These are phyloP conservation scores for Gossypium schwendimanii DNA, from an alignment of 441 rosid species.

Conservation along the genomic window DNA sequence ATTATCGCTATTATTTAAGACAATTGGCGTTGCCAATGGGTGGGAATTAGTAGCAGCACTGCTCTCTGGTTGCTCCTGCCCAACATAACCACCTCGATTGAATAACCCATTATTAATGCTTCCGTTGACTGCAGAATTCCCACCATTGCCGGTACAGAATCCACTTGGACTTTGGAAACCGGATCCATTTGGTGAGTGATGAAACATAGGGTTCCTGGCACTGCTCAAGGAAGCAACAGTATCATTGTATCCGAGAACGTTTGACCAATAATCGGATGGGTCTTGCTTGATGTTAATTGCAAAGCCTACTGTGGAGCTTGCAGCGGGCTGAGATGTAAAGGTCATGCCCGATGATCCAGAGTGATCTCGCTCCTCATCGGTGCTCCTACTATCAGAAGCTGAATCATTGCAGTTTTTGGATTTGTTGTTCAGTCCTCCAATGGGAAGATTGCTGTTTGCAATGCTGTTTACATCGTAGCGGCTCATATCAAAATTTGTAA, in stretches of 20 bases:
- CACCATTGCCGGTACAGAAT: constrained; percentile 25
- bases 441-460: constrained; percentile 68
- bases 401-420: constrained; percentile 36
- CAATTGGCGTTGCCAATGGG: constrained; percentile 37
- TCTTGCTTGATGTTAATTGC: constrained; percentile 61
- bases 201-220: constrained; percentile 17
- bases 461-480: constrained; percentile 81
- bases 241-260: constrained; percentile 36
- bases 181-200: constrained; percentile 18
- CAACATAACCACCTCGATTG: constrained; percentile 25
- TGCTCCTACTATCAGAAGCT: constrained; percentile 36
- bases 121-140: constrained; percentile 19
- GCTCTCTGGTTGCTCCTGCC: constrained; percentile 20
- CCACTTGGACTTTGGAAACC: constrained; percentile 25
- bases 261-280: constrained; percentile 56
- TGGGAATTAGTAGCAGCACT: constrained; percentile 18
- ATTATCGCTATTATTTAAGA: constrained; percentile 20
- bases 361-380: constrained; percentile 37
- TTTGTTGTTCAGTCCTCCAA: constrained; percentile 50
- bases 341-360: constrained; percentile 40
- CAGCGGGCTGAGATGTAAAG: constrained; percentile 33
- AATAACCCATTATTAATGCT: constrained; percentile 25
- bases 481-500: constrained; percentile 85
- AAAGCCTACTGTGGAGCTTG: constrained; percentile 34
- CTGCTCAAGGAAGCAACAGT: not conserved